Evolutionary conservation across 2,329 filamentous ascomycete genomes (phyloP).

Genomic region (Albifimbria verrucaria): DNA sequence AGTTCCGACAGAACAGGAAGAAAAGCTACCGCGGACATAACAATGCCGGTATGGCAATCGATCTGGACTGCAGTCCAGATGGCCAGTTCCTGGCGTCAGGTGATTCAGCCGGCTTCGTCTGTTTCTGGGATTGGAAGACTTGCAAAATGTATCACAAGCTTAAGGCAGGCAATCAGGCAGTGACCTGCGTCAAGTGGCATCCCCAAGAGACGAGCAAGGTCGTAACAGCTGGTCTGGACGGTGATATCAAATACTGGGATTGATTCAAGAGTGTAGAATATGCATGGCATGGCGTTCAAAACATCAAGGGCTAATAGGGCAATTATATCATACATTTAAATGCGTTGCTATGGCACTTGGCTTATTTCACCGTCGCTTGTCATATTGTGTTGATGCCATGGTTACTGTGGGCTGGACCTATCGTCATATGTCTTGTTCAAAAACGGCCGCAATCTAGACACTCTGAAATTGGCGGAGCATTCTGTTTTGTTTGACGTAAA

Average conservation of each 20-base stretch:
- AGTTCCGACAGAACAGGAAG: constrained; percentile 95
- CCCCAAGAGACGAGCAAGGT: constrained; percentile 97
- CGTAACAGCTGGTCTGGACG: constrained; percentile 84
- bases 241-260: constrained; percentile 91
- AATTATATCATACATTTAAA: neutral
- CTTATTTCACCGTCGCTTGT: no score
- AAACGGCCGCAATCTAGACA: no score
- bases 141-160: constrained; percentile 99
- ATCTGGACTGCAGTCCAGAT: constrained; percentile 83
- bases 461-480: no score
- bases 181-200: constrained; percentile 92
- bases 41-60: constrained; percentile 89
- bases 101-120: constrained; percentile 84
- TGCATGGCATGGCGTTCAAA: constrained; percentile 6
- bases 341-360: no score
- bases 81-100: constrained; percentile 87
- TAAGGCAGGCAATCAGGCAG: constrained; percentile 73
- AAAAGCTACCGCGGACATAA: constrained; percentile 97
- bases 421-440: no score
- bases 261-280: constrained; percentile 38
- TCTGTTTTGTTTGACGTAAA: no score
- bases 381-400: no score
- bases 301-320: no score
- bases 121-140: constrained; percentile 99
- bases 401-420: no score